Evolutionary conservation across 2,329 filamentous ascomycete species (phyloP).

Genomic region (Fusarium xylarioides): DNA sequence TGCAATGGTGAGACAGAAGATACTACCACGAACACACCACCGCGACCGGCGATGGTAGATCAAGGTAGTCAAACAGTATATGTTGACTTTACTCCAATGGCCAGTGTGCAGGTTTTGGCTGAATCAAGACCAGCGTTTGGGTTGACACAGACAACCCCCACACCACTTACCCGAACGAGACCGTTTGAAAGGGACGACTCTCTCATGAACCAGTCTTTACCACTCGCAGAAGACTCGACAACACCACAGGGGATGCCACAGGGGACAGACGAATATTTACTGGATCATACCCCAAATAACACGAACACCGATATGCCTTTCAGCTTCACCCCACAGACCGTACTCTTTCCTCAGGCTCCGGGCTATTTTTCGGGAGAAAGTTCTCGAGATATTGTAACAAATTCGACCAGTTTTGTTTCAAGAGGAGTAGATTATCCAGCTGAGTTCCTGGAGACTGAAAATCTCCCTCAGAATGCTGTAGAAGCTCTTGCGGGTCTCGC

Average conservation of each 20-base stretch:
- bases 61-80: slow-evolving; percentile 49
- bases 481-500: slow-evolving; percentile 18
- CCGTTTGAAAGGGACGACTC: slow-evolving; percentile 12
- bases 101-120: slow-evolving; percentile 43
- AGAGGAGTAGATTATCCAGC: slow-evolving; percentile 34
- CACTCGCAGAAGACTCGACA: slow-evolving; percentile 9
- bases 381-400: slow-evolving; percentile 1
- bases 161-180: slow-evolving; percentile 38
- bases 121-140: slow-evolving; percentile 38
- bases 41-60: slow-evolving; percentile 47
- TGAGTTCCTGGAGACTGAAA: slow-evolving; percentile 31
- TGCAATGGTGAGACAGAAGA: slow-evolving; percentile 16
- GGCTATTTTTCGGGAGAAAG: slow-evolving; percentile 17
- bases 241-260: slow-evolving; percentile 6
- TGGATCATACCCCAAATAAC: slow-evolving; percentile 19
- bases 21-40: slow-evolving; percentile 29
- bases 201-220: slow-evolving; percentile 15
- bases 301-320: slow-evolving; percentile 25
- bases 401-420: slow-evolving; percentile 5
- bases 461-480: slow-evolving; percentile 1
- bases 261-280: slow-evolving; percentile 7
- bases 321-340: slow-evolving; percentile 27
- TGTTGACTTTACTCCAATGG: slow-evolving; percentile 41
- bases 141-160: slow-evolving; percentile 38
- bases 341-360: slow-evolving; percentile 28